Evolutionary conservation across 139 green algal species (phyloP), one percentile per base, ranked within the genome.

Genomic region (Tetradesmus lagerheimii): DNA sequence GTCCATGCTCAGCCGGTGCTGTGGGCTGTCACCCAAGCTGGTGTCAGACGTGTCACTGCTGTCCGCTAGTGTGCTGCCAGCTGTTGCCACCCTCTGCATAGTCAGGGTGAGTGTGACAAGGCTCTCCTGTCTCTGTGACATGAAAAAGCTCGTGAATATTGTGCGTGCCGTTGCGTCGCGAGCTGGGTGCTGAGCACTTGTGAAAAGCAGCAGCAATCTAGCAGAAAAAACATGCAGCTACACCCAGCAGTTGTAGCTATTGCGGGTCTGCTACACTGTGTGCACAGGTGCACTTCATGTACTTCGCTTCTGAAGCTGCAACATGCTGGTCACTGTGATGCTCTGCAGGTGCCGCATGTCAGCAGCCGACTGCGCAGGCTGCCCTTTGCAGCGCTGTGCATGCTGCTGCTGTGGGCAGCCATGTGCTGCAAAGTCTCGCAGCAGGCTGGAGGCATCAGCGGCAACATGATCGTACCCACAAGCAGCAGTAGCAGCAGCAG

Each of bases 401-500:
- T 85, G 39, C 39, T 85, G 27, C 39, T 85, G 39, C 41, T 85
- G 79, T 31, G 27, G 37, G 14, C 14, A 18, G 20, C 16, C 23
- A 38, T 62, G 79, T 31, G 9, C 39, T 34, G 79, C 41, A 67
- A 25, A 84, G 39, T 41, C 9, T 27, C 11, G 35, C 77, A 34
- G 41, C n/a, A n/a, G 57, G 57, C 23, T 71, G 57, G 57, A 71
- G 57, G 57, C 16, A 11, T 71, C 57, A 71, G 23, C 57, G 31
- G 57, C 8, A 71, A 71, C 57, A 71, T 71, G 57, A 82, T 3
- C 34, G 53, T 1, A 27, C 29, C 20, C 80, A 74, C 38, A 29
- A 74, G 45, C 80, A 43, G 45, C 80, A 85, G 53, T 15, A 66
- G 80, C 80, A 86, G 45, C 80, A 75, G 45, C n/a, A 41, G 31